Evolutionary conservation across 108 stramenopile species (phyloP), one percentile per base, ranked within the genome.

Genomic region (Stephanodiscus minutulus): DNA sequence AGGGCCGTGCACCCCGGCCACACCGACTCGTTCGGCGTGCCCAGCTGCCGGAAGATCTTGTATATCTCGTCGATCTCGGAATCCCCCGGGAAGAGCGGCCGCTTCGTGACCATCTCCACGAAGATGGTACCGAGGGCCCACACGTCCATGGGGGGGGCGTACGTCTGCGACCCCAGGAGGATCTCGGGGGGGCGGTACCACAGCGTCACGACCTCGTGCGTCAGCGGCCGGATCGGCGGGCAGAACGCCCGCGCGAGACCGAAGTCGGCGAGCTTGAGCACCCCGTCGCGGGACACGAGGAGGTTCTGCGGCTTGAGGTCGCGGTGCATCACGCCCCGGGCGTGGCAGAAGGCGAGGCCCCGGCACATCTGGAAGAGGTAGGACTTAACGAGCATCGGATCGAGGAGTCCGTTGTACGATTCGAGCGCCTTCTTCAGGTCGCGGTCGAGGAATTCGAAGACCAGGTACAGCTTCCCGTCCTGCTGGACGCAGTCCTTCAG

Each of bases 281-380:
- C 80, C n/a, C 98, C 98, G 47, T 93, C 89, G 7, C 92, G 73
- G 25, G 89, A 86, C 1, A 99, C 92, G 13, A 99, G 88, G n/a
- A 99, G 82, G 84, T 99, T 99, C 79, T 98, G 98, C 7, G 98
- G 98, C 77, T 99, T 99, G 56, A 99, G 82, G 88, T 99, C 98
- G 53, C 95, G 86, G 83, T 99, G 99, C 96, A 99, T 90, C 44
- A 98, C 96, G 20, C 97, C 96, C 11, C 95, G 87, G 20, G 93
- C 90, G 62, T 99, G 99, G 78, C 99, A 99, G 64, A 96, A 97
- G 27, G 93, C 91, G n/a, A 95, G 63, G 15, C 97, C 97, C 5
- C 91, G 82, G 52, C 88, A 82, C 68, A 87, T 82, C 82, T 98
- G 97, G 71, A 82, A 95, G 18, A 93, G 64, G 74, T 94, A 97